phyloP scores from a whole-genome alignment of 2,329 filamentous ascomycete genomes.

The Ceratocystis ficicola region DNA sequence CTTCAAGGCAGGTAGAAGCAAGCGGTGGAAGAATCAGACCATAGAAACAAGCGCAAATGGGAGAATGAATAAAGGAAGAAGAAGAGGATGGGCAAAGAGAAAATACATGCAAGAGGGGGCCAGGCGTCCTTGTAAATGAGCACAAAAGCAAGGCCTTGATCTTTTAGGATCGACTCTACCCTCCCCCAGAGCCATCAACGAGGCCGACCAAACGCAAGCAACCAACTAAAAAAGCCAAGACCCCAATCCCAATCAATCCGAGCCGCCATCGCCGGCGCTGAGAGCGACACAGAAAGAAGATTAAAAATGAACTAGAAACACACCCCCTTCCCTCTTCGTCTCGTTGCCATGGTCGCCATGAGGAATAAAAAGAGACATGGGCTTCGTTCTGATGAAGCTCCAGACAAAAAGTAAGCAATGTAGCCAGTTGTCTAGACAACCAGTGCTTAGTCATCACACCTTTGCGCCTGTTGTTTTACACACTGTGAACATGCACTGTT shows the following conservation, averaged over 20 bases:
- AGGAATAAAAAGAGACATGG: conserved; percentile 1
- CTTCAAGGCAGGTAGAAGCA: not conserved
- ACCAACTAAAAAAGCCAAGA: not conserved
- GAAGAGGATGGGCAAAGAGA: not conserved
- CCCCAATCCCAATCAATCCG: not conserved
- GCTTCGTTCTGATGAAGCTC: not conserved
- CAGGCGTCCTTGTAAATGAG: not conserved
- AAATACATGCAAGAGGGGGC: conserved; percentile 1
- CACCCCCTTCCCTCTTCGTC: not conserved
- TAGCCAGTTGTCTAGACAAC: conserved; percentile 2
- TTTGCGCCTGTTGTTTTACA: not conserved
- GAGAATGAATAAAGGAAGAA: conserved; percentile 1
- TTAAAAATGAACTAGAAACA: not conserved
- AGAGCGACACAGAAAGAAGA: not conserved
- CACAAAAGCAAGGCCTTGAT: not conserved
- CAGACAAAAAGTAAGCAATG: not conserved
- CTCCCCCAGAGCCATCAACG: not conserved
- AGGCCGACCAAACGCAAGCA: too few species aligned
- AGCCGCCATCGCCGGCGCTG: conserved; percentile 6
- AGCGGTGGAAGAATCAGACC: not conserved
- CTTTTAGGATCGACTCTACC: not conserved
- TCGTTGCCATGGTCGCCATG: not conserved
- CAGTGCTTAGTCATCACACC: not conserved
- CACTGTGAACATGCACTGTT: not conserved
- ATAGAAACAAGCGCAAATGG: not conserved